Evolutionary conservation across 225 moss, liverwort and hornwort genomes (phyloP), one percentile per base, ranked within the genome.

Genomic region (Asterella californica): DNA sequence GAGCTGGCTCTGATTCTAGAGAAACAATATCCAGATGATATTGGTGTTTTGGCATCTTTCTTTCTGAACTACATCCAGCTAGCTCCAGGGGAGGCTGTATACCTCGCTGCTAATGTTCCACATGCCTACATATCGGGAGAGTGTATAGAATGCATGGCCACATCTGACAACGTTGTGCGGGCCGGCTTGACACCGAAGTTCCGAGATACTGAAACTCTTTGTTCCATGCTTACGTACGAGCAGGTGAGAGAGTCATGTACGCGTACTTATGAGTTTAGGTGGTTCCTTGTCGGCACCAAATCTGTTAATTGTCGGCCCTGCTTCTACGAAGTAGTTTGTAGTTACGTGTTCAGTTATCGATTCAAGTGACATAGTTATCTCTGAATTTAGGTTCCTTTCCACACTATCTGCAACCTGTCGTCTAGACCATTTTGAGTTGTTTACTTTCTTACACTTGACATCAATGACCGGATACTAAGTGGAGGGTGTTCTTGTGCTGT

Each of bases 131-230:
- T 97, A 27, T 88, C 89, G 64, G 97, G 97, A 54, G 92, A 97
- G 76, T 92, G 92, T 67, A 75, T 97, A 8, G 97, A 97, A 85
- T 97, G 97, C 85, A 97, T 97, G 97, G 97, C 97, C 30, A 88
- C 97, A 79, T 97, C 97, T 18, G 97, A 97, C 86, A 97, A 97
- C 59, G 97, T 97, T 50, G 94, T 97, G 37, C 90, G 97, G 7
- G 97, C 97, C 48, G 97, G 97, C 54, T 88, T 97, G 81, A 97
- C 97, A 38, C 91, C 94, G 52, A 97, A 97, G 89, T 93, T 84
- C 48, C 87, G 91, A 30, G 97, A 94, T 85, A 97, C 94, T 7
- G 72, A 83, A 77, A 97, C 91, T 24, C 94, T 97, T 18, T 94
- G 93, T 75, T 86, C 93, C 36, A 97, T 97, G 94, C 83, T 97